phyloP scores from a whole-genome alignment of 768 basidiomycete genomes.

The Lyophyllum semitale region DNA sequence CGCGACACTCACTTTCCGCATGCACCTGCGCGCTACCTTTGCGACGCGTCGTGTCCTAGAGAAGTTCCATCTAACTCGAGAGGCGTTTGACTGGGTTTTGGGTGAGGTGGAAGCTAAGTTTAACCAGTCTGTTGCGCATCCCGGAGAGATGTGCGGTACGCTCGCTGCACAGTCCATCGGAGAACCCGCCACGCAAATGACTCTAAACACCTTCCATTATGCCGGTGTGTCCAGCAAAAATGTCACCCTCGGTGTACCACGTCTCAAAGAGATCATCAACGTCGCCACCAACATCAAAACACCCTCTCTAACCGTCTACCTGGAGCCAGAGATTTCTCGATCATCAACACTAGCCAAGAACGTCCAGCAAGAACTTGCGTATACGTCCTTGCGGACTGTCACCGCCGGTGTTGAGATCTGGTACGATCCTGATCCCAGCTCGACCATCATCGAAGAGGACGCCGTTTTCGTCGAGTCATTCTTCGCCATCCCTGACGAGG shows the following conservation, averaged over 20 bases:
- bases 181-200: slow-evolving; percentile 99
- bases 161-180: slow-evolving; percentile 98
- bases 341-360: slow-evolving; percentile 73
- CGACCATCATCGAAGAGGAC: slow-evolving; percentile 97
- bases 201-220: slow-evolving; percentile 99
- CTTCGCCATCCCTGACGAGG: slow-evolving; percentile 99
- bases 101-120: slow-evolving; percentile 97
- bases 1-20: slow-evolving; percentile 89
- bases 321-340: slow-evolving; percentile 68
- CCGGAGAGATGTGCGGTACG: slow-evolving; percentile 99
- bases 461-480: slow-evolving; percentile 95
- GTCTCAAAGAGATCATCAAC: slow-evolving; percentile 99
- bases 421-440: slow-evolving; percentile 92
- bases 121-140: slow-evolving; percentile 88
- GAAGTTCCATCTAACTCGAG: slow-evolving; percentile 81
- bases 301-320: slow-evolving; percentile 91
- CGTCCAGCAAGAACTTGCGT: slow-evolving; percentile 91
- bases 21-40: slow-evolving; percentile 89
- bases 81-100: slow-evolving; percentile 98
- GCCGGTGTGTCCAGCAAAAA: slow-evolving; percentile 99
- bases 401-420: slow-evolving; percentile 96
- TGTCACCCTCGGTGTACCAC: slow-evolving; percentile 98
- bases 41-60: slow-evolving; percentile 87
- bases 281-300: slow-evolving; percentile 99
- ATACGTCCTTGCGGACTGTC: slow-evolving; percentile 90